Evolutionary conservation across 2,329 filamentous ascomycete species (phyloP).

Genomic region (Pestalotiopsis sp.): DNA sequence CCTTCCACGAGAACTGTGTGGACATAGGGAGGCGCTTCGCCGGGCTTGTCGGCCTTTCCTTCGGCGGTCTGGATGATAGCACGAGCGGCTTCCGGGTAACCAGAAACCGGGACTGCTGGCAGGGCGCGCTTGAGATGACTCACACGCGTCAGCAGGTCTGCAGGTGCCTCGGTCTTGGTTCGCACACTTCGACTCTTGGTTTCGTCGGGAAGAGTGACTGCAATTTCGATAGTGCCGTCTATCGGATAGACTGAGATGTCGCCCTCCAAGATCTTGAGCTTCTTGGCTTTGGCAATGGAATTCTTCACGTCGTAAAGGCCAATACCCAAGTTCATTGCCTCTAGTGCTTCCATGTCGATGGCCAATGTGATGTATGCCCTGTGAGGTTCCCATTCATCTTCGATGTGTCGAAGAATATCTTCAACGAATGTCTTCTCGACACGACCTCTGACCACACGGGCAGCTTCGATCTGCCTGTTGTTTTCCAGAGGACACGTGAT

Average conservation of each 20-base stretch:
- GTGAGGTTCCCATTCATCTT: constrained; percentile 83
- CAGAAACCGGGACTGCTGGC: constrained; percentile 82
- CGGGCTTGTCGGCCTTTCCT: constrained; percentile 35
- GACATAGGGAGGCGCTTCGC: constrained; percentile 3
- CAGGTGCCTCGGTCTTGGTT: constrained; percentile 53
- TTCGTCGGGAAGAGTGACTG: constrained; percentile 59
- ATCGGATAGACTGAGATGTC: constrained; percentile 62
- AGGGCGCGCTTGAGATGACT: constrained; percentile 83
- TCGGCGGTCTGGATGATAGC: constrained; percentile 87
- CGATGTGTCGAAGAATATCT: constrained; percentile 77
- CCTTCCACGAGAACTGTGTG: constrained; percentile 87
- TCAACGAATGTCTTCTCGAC: constrained; percentile 93
- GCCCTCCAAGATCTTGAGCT: constrained; percentile 70
- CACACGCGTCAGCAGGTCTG: constrained; percentile 73
- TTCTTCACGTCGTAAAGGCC: constrained; percentile 69
- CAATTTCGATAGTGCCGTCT: constrained; percentile 68
- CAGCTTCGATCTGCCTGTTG: constrained; percentile 71
- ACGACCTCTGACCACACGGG: constrained; percentile 86
- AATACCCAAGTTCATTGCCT: constrained; percentile 80
- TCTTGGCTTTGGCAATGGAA: constrained; percentile 78
- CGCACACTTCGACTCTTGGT: constrained; percentile 47
- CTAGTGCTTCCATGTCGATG: constrained; percentile 77
- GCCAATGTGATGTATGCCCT: constrained; percentile 77
- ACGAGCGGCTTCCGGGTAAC: constrained; percentile 81
- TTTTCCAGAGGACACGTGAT: constrained; percentile 85